A percentile compares a stretch with the other conserved stretches of the same genome.
Conservation (phyloP, 2,329 filamentous ascomycete species). For the Zymoseptoria ardabiliae region DNA sequence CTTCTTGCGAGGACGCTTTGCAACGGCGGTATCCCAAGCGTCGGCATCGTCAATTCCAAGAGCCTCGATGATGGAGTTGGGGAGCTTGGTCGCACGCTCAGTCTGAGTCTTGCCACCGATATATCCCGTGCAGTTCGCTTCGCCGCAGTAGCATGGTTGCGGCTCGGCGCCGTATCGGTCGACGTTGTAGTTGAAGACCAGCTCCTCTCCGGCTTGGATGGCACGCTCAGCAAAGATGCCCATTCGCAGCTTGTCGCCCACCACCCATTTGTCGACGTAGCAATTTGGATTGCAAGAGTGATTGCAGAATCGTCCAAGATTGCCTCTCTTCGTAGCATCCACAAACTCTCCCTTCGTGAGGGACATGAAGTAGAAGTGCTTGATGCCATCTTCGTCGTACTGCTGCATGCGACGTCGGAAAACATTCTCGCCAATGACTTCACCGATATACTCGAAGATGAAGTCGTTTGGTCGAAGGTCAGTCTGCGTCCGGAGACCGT, state of each 20-base stretch:
- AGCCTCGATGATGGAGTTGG: slow-evolving; percentile 83
- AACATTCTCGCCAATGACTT: slow-evolving; percentile 88
- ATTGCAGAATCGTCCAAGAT: slow-evolving; percentile 94
- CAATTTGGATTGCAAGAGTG: slow-evolving; percentile 98
- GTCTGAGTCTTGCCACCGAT: slow-evolving; percentile 98
- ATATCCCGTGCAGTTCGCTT: slow-evolving; percentile 89
- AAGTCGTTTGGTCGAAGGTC: slow-evolving; percentile 79
- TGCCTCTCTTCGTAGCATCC: slow-evolving; percentile 93
- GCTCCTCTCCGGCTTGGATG: slow-evolving; percentile 81
- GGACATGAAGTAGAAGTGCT: slow-evolving; percentile 99
- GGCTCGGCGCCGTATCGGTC: slow-evolving; percentile 95
- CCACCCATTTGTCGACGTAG: slow-evolving; percentile 99
- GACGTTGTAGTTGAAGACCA: slow-evolving; percentile 99
- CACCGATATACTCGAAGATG: slow-evolving; percentile 96
- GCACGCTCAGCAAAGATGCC: slow-evolving; percentile 88
- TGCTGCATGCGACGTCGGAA: slow-evolving; percentile 86
- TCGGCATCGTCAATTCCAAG: slow-evolving; percentile 90
- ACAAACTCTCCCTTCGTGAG: slow-evolving; percentile 94
- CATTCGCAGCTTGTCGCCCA: slow-evolving; percentile 95
- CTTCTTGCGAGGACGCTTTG: slow-evolving; percentile 89
- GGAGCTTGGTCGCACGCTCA: slow-evolving; percentile 85
- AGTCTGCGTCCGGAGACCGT: slow-evolving; percentile 74
- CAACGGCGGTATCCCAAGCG: slow-evolving; percentile 82
- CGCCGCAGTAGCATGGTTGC: slow-evolving; percentile 92
- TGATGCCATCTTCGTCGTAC: slow-evolving; percentile 94